Evolutionary conservation across 1,139 yeast genomes (phyloP).

Genomic region (Taphrina communis): DNA sequence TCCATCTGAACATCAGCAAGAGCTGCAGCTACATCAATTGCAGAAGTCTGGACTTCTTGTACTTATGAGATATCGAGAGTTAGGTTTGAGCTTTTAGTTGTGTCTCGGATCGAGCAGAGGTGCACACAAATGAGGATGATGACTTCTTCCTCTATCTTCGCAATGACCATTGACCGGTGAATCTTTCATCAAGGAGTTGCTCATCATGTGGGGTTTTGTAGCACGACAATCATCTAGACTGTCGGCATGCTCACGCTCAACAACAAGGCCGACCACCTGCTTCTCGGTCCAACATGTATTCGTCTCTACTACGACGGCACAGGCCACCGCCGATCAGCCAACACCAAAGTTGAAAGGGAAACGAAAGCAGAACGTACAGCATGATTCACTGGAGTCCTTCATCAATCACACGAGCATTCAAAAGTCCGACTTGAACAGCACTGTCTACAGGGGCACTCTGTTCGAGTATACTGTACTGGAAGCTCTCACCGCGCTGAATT

Average conservation of each 20-base stretch:
- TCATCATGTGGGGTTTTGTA: background rate
- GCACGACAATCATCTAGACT: background rate
- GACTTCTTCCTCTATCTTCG: no score
- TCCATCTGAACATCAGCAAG: no score
- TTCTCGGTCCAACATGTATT: background rate
- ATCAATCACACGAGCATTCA: slow-evolving; percentile 40
- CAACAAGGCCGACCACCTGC: background rate
- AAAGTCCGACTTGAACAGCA: slow-evolving; percentile 39
- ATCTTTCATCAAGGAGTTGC: background rate
- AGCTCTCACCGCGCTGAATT: slow-evolving; percentile 39
- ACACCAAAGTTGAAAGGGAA: background rate
- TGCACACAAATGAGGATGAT: no score
- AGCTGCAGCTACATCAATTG: no score
- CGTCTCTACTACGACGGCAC: background rate
- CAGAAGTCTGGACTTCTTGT: no score
- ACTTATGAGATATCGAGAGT: no score
- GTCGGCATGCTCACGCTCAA: background rate
- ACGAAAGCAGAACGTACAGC: slow-evolving; percentile 3
- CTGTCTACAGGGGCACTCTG: slow-evolving; percentile 46
- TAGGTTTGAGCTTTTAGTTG: no score
- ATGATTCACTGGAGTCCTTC: slow-evolving; percentile 39
- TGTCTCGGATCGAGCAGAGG: no score
- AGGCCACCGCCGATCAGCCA: background rate
- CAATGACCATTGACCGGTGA: no score
- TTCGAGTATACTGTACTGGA: slow-evolving; percentile 46